Percentiles rank a stretch among this genome's conserved stretches.
Conservation (phyloP, 116 monocot genomes). For the Zostera marina region DNA sequence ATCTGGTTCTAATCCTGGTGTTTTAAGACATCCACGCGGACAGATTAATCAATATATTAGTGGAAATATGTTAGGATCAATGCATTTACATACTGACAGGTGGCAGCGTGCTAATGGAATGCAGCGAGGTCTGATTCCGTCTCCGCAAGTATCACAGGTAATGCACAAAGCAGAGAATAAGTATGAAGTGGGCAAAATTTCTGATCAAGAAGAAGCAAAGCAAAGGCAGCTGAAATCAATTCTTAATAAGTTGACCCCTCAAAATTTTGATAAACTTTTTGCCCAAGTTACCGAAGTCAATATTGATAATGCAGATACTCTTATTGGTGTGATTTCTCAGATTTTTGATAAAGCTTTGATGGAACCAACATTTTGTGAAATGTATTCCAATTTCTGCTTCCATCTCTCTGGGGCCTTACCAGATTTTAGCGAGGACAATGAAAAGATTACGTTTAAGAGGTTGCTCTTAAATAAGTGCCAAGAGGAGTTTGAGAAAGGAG, state of each 20-base stretch:
- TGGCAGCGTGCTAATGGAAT: constrained; percentile 43
- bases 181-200: constrained; percentile 67
- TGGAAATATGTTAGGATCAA: constrained; percentile 46
- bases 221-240: constrained; percentile 73
- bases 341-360: constrained; percentile 97
- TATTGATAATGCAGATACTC: constrained; percentile 50
- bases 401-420: constrained; percentile 60
- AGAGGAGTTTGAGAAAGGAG: constrained; percentile 90
- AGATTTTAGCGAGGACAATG: constrained; percentile 56
- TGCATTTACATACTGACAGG: constrained; percentile 45
- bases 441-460: constrained; percentile 79
- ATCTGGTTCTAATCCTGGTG: constrained; percentile 43
- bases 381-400: constrained; percentile 83
- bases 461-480: constrained; percentile 88
- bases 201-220: constrained; percentile 55
- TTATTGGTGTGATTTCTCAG: constrained; percentile 72
- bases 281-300: constrained; percentile 63
- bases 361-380: constrained; percentile 94
- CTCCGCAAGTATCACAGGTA: constrained; percentile 49
- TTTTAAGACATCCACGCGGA: constrained; percentile 55
- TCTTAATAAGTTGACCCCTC: constrained; percentile 84
- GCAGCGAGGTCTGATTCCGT: constrained; percentile 62
- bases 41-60: constrained; percentile 36
- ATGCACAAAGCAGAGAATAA: constrained; percentile 78
- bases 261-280: constrained; percentile 81